Conservation (phyloP, 2,329 filamentous ascomycete species). For the Trichophyton schoenleinii region DNA sequence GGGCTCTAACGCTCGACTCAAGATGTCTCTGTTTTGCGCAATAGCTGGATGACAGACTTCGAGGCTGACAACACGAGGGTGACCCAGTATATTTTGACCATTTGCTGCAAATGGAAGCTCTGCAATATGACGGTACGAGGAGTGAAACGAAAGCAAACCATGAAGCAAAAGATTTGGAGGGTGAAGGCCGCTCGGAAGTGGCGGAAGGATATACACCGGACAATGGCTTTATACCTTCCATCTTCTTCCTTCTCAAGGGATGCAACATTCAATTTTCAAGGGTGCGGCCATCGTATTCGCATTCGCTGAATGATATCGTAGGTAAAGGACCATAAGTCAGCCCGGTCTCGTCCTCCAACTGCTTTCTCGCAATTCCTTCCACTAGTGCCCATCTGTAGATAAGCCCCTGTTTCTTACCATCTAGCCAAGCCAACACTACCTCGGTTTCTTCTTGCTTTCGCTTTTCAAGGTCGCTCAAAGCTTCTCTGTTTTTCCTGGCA, state of each 20-base stretch:
- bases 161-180: not conserved
- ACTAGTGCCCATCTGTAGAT: slow-evolving; percentile 31
- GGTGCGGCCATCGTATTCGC: not conserved
- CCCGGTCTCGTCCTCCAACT: slow-evolving; percentile 26
- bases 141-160: not conserved
- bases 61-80: too few relatives aligned
- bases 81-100: not conserved
- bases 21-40: not conserved
- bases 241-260: not conserved
- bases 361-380: slow-evolving; percentile 30
- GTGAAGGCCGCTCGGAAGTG: not conserved
- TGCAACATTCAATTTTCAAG: not conserved
- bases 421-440: slow-evolving; percentile 21
- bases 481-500: slow-evolving; percentile 22
- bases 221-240: not conserved
- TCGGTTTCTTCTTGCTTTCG: slow-evolving; percentile 25
- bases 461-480: slow-evolving; percentile 24
- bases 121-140: not conserved
- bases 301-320: slow-evolving; percentile 21
- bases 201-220: not conserved
- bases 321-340: slow-evolving; percentile 29
- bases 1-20: not conserved
- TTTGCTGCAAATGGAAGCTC: not conserved
- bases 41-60: too few relatives aligned
- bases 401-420: slow-evolving; percentile 24